These are phyloP conservation scores for Funneliformis caledonium DNA, from an alignment of 371 early-diverging fungal species.

Conservation along the genomic window DNA sequence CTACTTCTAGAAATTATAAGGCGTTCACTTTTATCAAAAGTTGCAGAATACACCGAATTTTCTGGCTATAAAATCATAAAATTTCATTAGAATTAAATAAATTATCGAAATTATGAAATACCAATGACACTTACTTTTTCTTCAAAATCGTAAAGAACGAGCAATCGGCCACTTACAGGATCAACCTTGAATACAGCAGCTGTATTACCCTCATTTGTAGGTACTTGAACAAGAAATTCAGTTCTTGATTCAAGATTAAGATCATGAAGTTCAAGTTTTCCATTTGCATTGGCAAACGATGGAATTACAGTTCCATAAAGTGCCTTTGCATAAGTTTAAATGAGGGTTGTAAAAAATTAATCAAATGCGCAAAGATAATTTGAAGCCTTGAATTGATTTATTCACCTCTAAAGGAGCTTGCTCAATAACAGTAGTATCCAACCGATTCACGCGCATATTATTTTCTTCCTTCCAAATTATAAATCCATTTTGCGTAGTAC, in stretches of 20 bases:
- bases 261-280: slow-evolving; percentile 9
- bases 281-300: slow-evolving; percentile 11
- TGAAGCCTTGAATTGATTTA: not conserved
- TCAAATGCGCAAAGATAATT: not conserved
- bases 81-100: not conserved
- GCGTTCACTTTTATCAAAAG: slow-evolving; percentile 24
- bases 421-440: slow-evolving; percentile 2
- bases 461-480: slow-evolving; percentile 30
- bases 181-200: slow-evolving; percentile 37
- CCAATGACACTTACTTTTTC: slow-evolving; percentile 3
- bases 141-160: slow-evolving; percentile 28
- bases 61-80: slow-evolving; percentile 17
- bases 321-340: not conserved
- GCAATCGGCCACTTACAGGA: slow-evolving; percentile 14
- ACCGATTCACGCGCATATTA: slow-evolving; percentile 24
- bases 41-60: slow-evolving; percentile 25
- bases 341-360: not conserved
- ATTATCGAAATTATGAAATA: not conserved
- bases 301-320: slow-evolving; percentile 32
- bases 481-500: slow-evolving; percentile 19
- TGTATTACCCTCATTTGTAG: slow-evolving; percentile 17
- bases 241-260: slow-evolving; percentile 25
- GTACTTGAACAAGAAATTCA: slow-evolving; percentile 25
- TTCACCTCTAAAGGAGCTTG: slow-evolving; percentile 27
- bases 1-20: slow-evolving; percentile 24